Evolutionary conservation across 2,329 filamentous ascomycete species (phyloP).

Genomic region (Didymella pomorum): DNA sequence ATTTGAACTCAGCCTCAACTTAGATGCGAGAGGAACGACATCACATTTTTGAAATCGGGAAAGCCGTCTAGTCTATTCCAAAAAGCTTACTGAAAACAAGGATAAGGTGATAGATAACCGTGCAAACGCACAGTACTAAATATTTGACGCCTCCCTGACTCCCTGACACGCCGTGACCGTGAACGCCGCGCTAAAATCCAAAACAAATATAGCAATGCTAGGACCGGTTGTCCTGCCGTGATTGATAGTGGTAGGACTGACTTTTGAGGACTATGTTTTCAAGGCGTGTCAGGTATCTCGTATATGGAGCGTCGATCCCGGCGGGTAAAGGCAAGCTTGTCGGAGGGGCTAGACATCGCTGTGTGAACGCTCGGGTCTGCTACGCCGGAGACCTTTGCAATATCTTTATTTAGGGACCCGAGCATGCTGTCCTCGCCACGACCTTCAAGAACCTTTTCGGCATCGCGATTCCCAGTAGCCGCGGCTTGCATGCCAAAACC

Average conservation of each 20-base stretch:
- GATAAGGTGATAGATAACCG: background rate
- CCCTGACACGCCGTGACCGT: constrained; percentile 9
- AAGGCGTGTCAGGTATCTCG: background rate
- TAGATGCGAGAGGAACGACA: background rate
- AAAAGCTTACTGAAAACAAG: background rate
- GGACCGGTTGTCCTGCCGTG: background rate
- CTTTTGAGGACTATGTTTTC: background rate
- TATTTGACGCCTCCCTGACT: background rate
- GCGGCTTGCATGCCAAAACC: background rate
- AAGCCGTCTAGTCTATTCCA: background rate
- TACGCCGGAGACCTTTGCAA: background rate
- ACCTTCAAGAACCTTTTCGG: background rate
- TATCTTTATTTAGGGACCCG: background rate
- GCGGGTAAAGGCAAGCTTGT: background rate
- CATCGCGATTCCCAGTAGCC: background rate
- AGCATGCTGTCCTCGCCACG: background rate
- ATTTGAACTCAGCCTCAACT: too few species aligned
- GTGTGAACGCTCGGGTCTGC: background rate
- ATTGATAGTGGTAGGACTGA: background rate
- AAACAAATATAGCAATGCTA: background rate
- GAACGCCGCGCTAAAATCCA: constrained; percentile 20
- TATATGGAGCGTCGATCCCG: background rate
- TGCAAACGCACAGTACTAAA: background rate
- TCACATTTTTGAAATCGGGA: background rate
- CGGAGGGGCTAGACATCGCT: background rate